Base-by-base conservation (phyloP, 768 basidiomycete species). In the Collybiopsis luxurians region DNA sequence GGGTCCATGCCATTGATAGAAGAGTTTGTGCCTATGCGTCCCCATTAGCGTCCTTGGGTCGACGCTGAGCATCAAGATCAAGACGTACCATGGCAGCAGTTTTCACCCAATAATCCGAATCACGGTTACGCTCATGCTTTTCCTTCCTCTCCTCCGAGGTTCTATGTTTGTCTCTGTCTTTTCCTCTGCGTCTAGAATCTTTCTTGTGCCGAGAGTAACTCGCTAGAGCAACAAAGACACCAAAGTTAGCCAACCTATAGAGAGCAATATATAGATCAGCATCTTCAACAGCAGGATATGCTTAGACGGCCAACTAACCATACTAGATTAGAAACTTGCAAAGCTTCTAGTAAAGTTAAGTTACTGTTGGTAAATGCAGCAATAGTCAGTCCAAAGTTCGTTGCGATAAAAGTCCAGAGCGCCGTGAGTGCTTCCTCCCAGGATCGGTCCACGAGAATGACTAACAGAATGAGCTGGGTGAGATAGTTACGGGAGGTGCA, bases 341-440 rank as follows among this genome's bases (percentile, higher is more conserved):
- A 61, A 5, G 70, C 76, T 63, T 79, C 74, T 50, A 73, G 71
- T 28, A 77, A 61, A 0, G 75, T 71, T 19, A 77, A 64, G n/a
- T 69, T 55, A 3, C 53, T 51, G 17, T 67, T 61, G 15, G 34
- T 42, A 34, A 31, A 66, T 58, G 77, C 74, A 39, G 76, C 71
- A 19, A 77, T 63, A 6, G 69, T 72, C 1, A 77, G 64, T 13
- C 76, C 75, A 56, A 72, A 71, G 55, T 69, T 74, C 7, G 74
- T 76, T 17, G 71, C 68, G 34, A 73, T 74, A 44, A 76, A 75
- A n/a, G 76, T 75, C 74, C 76, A 79, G 7, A 79, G 54, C 0
- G 75, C 69, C 52, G 66, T 67, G 3, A 73, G 71, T 19, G 75
- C 75, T 56, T 71, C 72, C 59, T 68, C 63, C 72, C 72, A 73